Conservation (phyloP, 2,329 filamentous ascomycete genomes). For the Tolypocladium endophyticum region DNA sequence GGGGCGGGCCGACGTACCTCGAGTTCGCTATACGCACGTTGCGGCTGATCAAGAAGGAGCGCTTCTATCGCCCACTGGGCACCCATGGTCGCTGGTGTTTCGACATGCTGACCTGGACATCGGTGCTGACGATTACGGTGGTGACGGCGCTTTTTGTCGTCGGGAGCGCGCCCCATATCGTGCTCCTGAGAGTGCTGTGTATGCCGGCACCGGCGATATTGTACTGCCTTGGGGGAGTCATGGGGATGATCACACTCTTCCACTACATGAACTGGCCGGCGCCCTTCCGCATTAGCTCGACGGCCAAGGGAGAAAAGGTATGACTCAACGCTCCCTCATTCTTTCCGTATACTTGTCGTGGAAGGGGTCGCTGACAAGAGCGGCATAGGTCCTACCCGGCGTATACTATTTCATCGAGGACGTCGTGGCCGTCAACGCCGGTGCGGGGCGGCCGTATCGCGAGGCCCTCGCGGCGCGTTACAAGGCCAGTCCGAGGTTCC, state of each 20-base stretch:
- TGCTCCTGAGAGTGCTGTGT: slow-evolving; percentile 37
- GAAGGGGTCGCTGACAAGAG: not conserved
- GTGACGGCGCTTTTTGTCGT: slow-evolving; percentile 41
- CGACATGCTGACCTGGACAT: slow-evolving; percentile 36
- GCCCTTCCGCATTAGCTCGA: slow-evolving; percentile 54
- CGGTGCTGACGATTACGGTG: slow-evolving; percentile 34
- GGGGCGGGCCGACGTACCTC: slow-evolving; percentile 43
- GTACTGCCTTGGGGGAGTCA: slow-evolving; percentile 32
- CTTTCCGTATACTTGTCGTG: not conserved
- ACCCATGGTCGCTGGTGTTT: slow-evolving; percentile 35
- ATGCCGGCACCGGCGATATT: slow-evolving; percentile 42
- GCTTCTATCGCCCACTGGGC: slow-evolving; percentile 39
- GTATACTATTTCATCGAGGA: slow-evolving; percentile 59
- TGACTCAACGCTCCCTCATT: not conserved
- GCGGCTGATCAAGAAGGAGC: slow-evolving; percentile 35
- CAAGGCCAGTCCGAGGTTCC: slow-evolving; percentile 28
- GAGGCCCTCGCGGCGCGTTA: slow-evolving; percentile 31
- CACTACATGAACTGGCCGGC: slow-evolving; percentile 30
- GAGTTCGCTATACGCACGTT: slow-evolving; percentile 39
- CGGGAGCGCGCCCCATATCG: slow-evolving; percentile 37
- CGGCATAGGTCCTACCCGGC: slow-evolving; percentile 39
- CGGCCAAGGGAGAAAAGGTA: slow-evolving; percentile 40
- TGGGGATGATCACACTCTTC: slow-evolving; percentile 25
- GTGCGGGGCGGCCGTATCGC: slow-evolving; percentile 34
- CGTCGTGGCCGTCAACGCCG: slow-evolving; percentile 55